Conservation (phyloP, 1,284 basidiomycete genomes). For the Apiotrichum gracile region DNA sequence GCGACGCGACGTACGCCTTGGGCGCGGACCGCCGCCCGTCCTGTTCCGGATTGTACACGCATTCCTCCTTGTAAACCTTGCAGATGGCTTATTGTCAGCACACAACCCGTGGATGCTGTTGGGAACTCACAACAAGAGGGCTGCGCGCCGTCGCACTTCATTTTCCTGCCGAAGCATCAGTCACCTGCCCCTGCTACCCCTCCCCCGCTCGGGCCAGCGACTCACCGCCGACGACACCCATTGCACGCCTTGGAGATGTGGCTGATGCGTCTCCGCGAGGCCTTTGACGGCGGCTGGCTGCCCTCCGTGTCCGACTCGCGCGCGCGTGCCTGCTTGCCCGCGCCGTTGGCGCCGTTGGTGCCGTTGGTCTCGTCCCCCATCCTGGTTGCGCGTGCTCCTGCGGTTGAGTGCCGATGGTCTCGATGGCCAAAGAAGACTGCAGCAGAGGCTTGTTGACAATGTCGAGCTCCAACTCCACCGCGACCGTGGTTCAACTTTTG, state of each 20-base stretch:
- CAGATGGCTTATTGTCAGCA: slow-evolving; percentile 15
- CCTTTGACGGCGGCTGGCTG: slow-evolving; percentile 3
- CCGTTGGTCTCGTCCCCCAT: neutral
- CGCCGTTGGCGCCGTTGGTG: neutral
- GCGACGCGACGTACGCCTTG: slow-evolving; percentile 17
- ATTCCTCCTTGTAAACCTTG: slow-evolving; percentile 20
- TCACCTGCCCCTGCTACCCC: no score
- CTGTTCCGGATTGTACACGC: slow-evolving; percentile 18
- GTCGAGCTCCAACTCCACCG: no score
- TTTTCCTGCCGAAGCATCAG: slow-evolving; percentile 13
- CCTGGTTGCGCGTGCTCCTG: neutral
- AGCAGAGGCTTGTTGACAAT: no score
- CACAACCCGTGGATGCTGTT: neutral
- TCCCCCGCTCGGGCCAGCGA: no score
- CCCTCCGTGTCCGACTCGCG: neutral
- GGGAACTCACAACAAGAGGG: slow-evolving; percentile 14
- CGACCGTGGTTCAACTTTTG: no score
- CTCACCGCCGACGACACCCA: slow-evolving; percentile 16
- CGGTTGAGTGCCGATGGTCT: no score
- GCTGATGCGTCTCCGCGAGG: slow-evolving; percentile 13
- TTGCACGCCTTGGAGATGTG: slow-evolving; percentile 21
- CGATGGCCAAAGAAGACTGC: no score
- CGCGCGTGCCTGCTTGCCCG: neutral
- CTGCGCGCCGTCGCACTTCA: slow-evolving; percentile 19
- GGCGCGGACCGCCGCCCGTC: slow-evolving; percentile 18